Base-by-base conservation (phyloP, 768 basidiomycete species). In the Boletus speciosus region DNA sequence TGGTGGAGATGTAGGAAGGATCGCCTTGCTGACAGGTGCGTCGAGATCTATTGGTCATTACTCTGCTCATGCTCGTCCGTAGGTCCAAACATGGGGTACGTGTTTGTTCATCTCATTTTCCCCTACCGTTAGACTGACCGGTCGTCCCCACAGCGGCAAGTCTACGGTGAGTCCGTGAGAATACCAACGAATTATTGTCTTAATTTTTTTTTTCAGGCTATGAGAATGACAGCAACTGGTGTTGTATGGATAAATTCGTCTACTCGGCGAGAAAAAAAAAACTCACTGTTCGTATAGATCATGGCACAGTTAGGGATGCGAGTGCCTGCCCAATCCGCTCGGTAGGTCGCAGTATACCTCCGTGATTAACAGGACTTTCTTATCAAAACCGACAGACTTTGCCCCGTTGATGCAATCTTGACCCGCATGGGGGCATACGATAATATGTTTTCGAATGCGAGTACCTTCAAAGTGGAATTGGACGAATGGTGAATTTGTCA, bases 341-440 rank as follows among this genome's bases (percentile, higher is more conserved):
- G 83, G 88, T 90, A 60, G 53, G 78, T 66, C 10, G 25, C 39
- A 34, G 8, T 44, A 10, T 52, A 1, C 6, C 25, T 41, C 15
- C 8, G 35, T 45, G n/a, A 31, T 35, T 34, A 16, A 39, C 29
- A 37, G 15, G 9, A 15, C 36, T 51, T 53, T 19, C 58, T 61
- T 29, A 54, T 47, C 57, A 6, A 58, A 27, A 36, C 49, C 9
- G 34, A 41, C 25, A 93, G 93, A 35, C 67, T 99, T 44, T 88
- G 86, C 56, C 93, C 97, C 2, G 83, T 97, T 2, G 95, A 99
- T 66, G 76, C 86, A 12, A 97, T 99, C 59, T 81, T 93, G 54
- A 98, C 97, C 3, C 85, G 96, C 25, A 98, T 98, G 97, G 97
- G 97, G 10, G 97, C 97, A 3, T 97, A 98, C 67, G 96, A 98